A percentile compares a stretch with the other conserved stretches of the same genome.
Conservation (phyloP, 2,329 filamentous ascomycete species). For the Colletotrichum tofieldiae region DNA sequence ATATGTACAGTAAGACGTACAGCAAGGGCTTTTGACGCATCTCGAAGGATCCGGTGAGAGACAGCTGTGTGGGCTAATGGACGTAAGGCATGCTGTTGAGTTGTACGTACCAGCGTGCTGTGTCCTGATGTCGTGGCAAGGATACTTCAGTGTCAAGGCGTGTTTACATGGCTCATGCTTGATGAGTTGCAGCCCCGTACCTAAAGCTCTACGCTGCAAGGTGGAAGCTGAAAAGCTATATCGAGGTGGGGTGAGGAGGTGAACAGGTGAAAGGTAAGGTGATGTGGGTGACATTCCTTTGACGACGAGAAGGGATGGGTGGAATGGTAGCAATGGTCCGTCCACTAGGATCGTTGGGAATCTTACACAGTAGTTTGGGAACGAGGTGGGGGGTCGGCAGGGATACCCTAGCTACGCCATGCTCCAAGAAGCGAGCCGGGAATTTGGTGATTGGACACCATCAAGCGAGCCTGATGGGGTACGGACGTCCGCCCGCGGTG, state of each 20-base stretch:
- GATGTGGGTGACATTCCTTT: not conserved
- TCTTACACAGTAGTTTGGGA: not conserved
- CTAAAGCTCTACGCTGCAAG: not conserved
- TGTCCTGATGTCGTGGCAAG: not conserved
- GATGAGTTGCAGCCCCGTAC: not conserved
- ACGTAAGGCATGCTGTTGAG: not conserved
- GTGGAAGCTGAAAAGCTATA: not conserved
- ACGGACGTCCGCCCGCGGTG: conserved; percentile 16
- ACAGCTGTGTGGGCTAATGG: not conserved
- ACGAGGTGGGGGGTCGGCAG: not conserved
- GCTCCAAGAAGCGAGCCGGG: conserved; percentile 52
- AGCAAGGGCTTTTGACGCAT: no score
- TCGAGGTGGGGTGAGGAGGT: not conserved
- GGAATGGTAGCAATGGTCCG: not conserved
- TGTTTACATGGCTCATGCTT: not conserved
- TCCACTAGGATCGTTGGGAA: not conserved
- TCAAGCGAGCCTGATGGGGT: conserved; percentile 50
- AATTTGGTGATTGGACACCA: conserved; percentile 52
- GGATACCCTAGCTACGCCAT: conserved; percentile 6
- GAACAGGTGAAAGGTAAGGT: not conserved
- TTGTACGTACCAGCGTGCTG: not conserved
- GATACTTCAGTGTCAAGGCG: not conserved
- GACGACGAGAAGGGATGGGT: not conserved
- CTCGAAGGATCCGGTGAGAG: not conserved
- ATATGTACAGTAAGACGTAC: not conserved